Percentiles rank a stretch among this genome's conserved stretches.
phyloP scores from a whole-genome alignment of 768 basidiomycete species.

The Chalciporus pseudorubinellus region DNA sequence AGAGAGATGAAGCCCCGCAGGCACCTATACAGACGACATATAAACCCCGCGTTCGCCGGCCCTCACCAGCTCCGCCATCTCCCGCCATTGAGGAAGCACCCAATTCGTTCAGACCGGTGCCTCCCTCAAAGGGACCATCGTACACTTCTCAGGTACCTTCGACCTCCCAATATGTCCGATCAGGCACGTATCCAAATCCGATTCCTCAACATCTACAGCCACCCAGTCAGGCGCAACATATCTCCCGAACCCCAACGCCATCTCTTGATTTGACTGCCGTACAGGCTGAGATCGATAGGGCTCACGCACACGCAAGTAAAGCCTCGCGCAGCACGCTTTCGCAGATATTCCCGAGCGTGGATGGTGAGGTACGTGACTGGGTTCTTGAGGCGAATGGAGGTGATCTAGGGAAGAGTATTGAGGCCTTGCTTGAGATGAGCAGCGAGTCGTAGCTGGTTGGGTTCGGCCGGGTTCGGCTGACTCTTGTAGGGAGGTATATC shows the following conservation, averaged over 20 bases:
- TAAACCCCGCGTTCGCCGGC: constrained; percentile 64
- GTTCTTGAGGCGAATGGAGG: constrained; percentile 88
- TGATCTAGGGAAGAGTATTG: constrained; percentile 88
- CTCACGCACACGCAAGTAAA: constrained; percentile 68
- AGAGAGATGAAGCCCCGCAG: constrained; percentile 27
- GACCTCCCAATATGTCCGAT: constrained; percentile 41
- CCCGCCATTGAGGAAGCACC: constrained; percentile 49
- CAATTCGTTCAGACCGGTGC: constrained; percentile 1
- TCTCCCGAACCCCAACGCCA: constrained; percentile 71
- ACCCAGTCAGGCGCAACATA: constrained; percentile 48
- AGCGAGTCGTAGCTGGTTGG: constrained; percentile 23
- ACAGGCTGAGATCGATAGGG: constrained; percentile 75
- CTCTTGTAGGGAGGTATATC: no score
- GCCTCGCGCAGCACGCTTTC: constrained; percentile 73
- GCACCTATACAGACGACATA: constrained; percentile 62
- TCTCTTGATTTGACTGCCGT: constrained; percentile 66
- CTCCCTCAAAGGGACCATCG: constrained; percentile 30
- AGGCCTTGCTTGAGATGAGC: constrained; percentile 75
- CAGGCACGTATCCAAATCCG: constrained; percentile 13
- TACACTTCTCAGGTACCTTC: constrained; percentile 49
- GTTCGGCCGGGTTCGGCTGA: not conserved
- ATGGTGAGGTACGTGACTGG: constrained; percentile 81
- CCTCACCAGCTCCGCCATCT: constrained; percentile 40
- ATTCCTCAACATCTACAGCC: constrained; percentile 33
- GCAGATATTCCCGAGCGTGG: constrained; percentile 86